Evolutionary conservation across 148 eudicot species (phyloP).

Genomic region (Mesembryanthemum crystallinum): DNA sequence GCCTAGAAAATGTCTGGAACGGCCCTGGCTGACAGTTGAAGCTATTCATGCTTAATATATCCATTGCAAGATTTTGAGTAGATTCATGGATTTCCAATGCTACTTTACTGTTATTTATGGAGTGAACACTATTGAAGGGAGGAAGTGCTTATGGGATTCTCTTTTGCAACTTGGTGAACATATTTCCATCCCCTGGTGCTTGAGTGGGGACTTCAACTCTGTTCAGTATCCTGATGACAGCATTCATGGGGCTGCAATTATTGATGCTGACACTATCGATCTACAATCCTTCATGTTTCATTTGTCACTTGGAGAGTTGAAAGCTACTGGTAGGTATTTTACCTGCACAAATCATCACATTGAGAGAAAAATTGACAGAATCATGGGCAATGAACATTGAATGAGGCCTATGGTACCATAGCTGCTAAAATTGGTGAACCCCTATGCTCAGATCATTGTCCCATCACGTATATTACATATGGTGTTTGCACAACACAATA

Average conservation of each 20-base stretch:
- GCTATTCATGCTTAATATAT: not conserved
- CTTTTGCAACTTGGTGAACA: not conserved
- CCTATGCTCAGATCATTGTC: not conserved
- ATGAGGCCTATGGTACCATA: not conserved
- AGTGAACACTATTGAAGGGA: not conserved
- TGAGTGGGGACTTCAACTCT: not conserved
- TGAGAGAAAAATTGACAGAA: not conserved
- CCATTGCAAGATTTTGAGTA: not conserved
- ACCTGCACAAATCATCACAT: not conserved
- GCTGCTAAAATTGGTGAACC: not conserved
- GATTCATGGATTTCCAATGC: not conserved
- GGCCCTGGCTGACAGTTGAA: too few relatives aligned
- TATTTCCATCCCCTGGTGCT: not conserved
- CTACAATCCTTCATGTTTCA: not conserved
- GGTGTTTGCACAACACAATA: too few relatives aligned
- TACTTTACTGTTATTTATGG: not conserved
- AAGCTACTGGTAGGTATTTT: not conserved
- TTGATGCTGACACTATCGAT: not conserved
- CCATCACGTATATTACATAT: not conserved
- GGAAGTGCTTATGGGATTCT: not conserved
- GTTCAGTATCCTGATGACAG: not conserved
- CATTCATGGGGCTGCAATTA: not conserved
- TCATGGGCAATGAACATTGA: not conserved
- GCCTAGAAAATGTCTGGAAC: too few relatives aligned
- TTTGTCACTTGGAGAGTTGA: not conserved